Conservation (phyloP, 2,329 filamentous ascomycete species). For the Penicillium sp. region DNA sequence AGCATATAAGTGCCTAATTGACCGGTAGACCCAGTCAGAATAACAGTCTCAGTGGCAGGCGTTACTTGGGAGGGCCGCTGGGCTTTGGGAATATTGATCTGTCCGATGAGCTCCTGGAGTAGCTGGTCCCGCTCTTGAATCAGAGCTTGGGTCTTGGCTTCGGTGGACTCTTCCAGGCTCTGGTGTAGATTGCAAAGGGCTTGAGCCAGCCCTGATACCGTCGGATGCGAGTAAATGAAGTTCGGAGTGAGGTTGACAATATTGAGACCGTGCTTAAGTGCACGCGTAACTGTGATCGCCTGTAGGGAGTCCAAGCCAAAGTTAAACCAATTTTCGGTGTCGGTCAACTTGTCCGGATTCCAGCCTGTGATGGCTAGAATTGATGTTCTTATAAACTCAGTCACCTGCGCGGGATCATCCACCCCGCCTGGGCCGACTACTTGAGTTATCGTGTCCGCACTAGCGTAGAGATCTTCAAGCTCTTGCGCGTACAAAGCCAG, state of each 20-base stretch:
- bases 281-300: neutral
- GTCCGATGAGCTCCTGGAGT: neutral
- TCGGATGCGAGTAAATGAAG: neutral
- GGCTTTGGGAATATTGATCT: neutral
- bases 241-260: neutral
- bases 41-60: neutral
- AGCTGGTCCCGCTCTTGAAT: neutral
- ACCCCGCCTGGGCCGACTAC: neutral
- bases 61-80: too few relatives aligned
- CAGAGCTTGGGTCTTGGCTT: neutral
- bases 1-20: slow-evolving; percentile 32
- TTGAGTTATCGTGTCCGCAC: too few relatives aligned
- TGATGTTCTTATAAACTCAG: neutral
- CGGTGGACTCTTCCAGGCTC: neutral
- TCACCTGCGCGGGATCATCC: neutral
- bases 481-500: neutral
- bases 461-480: neutral
- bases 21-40: slow-evolving; percentile 36
- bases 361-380: neutral
- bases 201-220: neutral
- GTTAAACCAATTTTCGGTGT: neutral
- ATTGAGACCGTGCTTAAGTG: neutral
- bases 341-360: neutral
- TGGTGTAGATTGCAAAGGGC: neutral
- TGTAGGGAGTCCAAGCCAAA: slow-evolving; percentile 4